A percentile compares a stretch with the other conserved stretches of the same genome.
phyloP scores from a whole-genome alignment of 73 alveolate genomes.

The Paramecium biaurelia region DNA sequence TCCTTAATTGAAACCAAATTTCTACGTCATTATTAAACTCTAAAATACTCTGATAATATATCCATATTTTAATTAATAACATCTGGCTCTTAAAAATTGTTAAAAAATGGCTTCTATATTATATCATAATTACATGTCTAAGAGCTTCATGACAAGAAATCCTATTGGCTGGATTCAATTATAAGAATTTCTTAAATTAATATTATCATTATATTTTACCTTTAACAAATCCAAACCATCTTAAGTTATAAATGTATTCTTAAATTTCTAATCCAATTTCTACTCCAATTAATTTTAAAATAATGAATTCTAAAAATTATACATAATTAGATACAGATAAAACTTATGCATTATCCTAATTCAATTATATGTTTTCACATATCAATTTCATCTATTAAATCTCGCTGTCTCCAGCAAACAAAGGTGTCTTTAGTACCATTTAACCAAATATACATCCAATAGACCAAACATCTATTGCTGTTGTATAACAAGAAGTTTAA shows the following conservation, averaged over 20 bases:
- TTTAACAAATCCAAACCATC: slow-evolving; percentile 38
- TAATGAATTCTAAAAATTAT: background rate
- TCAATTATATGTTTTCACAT: background rate
- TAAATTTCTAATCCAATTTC: background rate
- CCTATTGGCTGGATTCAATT: slow-evolving; percentile 7
- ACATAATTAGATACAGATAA: background rate
- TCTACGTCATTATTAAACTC: background rate
- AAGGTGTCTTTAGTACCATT: slow-evolving; percentile 84
- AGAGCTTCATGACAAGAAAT: slow-evolving; percentile 26
- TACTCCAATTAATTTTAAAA: background rate
- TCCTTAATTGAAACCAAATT: background rate
- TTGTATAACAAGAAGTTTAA: slow-evolving; percentile 76
- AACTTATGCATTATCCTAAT: background rate
- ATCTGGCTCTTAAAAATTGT: background rate
- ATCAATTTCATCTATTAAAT: slow-evolving; percentile 67
- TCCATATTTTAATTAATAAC: background rate
- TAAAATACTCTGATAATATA: background rate
- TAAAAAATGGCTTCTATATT: background rate
- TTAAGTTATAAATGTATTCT: background rate
- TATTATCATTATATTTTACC: background rate
- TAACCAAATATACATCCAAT: slow-evolving; percentile 93
- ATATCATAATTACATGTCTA: background rate
- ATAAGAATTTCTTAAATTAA: background rate
- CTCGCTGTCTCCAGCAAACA: slow-evolving; percentile 79
- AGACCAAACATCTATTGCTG: slow-evolving; percentile 94